Conservation (phyloP, 2,329 filamentous ascomycete genomes). For the Ophiostoma populinum region DNA sequence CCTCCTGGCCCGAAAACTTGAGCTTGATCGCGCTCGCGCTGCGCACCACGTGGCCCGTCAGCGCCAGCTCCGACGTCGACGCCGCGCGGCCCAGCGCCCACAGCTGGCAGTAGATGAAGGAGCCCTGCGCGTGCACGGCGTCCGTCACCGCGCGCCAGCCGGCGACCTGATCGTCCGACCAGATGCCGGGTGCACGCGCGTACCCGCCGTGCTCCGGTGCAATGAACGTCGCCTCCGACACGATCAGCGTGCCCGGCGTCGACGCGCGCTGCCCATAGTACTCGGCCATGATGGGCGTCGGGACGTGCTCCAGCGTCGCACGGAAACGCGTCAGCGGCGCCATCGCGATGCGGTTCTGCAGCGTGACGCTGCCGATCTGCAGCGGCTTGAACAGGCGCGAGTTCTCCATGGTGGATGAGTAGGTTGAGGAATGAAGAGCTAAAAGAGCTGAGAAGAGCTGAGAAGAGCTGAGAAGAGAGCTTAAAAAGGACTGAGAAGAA, state of each 20-base stretch:
- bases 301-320: constrained; percentile 18
- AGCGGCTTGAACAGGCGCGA: constrained; percentile 1
- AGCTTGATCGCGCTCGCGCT: constrained; percentile 4
- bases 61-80: neutral
- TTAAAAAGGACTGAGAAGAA: neutral
- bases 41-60: neutral
- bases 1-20: neutral
- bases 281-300: constrained; percentile 17
- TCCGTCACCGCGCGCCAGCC: constrained; percentile 43
- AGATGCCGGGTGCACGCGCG: constrained; percentile 39
- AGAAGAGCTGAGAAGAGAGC: neutral
- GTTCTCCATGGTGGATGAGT: neutral
- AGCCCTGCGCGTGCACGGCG: constrained; percentile 30
- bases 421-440: neutral
- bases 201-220: constrained; percentile 19
- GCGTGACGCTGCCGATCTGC: neutral
- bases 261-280: constrained; percentile 27
- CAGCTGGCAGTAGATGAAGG: constrained; percentile 6
- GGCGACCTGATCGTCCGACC: constrained; percentile 31
- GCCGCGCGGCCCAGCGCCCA: constrained; percentile 4
- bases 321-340: constrained; percentile 37
- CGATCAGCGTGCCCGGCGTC: constrained; percentile 23
- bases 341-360: constrained; percentile 13
- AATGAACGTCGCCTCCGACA: constrained; percentile 28
- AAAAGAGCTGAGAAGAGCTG: neutral